phyloP scores from a whole-genome alignment of 2,329 filamentous ascomycete species.

The Penicillium sp. region DNA sequence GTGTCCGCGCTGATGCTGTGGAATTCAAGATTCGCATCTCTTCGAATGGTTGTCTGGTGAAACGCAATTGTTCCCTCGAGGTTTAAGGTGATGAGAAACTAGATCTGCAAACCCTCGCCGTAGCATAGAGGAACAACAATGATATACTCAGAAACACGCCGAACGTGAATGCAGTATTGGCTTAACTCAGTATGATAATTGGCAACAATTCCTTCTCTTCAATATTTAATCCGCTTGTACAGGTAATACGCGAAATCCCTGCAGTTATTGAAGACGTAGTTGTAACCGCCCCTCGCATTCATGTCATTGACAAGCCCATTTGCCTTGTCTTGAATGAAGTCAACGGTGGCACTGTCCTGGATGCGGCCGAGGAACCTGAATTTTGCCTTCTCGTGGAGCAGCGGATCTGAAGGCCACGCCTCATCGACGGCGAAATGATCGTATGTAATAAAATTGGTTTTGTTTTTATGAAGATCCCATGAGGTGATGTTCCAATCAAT shows the following conservation, averaged over 20 bases:
- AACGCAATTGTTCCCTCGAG: too few species aligned
- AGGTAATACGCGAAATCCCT: not conserved
- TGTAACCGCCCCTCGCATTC: not conserved
- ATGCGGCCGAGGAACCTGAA: not conserved
- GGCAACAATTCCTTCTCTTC: too few species aligned
- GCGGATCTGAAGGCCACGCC: not conserved
- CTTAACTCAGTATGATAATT: too few species aligned
- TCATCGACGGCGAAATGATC: too few species aligned
- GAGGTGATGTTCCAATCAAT: not conserved
- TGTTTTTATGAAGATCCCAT: not conserved
- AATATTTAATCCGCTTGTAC: not conserved
- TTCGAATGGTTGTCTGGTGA: too few species aligned
- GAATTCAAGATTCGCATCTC: too few species aligned
- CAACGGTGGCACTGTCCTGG: not conserved
- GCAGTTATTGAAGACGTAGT: not conserved
- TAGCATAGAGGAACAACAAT: too few species aligned
- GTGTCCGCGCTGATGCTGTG: too few species aligned
- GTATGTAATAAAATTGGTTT: not conserved
- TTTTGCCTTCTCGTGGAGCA: not conserved
- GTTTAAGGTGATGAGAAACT: too few species aligned
- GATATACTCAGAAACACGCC: too few species aligned
- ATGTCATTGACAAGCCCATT: not conserved
- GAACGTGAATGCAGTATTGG: too few species aligned
- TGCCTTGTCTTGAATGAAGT: not conserved
- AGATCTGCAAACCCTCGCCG: too few species aligned